These are phyloP conservation scores for Podaxis sp. DNA, from an alignment of 768 basidiomycete genomes.

Conservation along the genomic window DNA sequence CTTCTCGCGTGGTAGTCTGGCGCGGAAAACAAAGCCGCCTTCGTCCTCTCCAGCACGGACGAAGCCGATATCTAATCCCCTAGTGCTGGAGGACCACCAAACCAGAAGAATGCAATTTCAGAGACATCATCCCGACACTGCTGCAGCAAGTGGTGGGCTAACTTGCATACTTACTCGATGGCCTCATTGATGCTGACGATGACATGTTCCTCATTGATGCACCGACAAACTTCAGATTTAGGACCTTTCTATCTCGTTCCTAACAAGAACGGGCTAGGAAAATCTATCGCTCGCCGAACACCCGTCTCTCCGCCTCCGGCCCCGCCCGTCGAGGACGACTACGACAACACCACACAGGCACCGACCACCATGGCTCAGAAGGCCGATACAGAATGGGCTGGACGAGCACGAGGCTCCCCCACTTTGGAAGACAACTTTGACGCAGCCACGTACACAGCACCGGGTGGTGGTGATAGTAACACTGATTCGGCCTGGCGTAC, in stretches of 20 bases:
- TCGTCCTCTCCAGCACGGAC: slow-evolving; percentile 13
- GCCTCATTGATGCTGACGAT: neutral
- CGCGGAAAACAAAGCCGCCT: slow-evolving; percentile 7
- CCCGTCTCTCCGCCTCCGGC: slow-evolving; percentile 32
- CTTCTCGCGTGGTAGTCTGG: neutral
- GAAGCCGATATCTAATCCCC: slow-evolving; percentile 8
- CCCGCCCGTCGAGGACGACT: slow-evolving; percentile 33
- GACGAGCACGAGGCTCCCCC: slow-evolving; percentile 13
- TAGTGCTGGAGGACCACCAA: slow-evolving; percentile 5
- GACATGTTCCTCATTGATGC: neutral
- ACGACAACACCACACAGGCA: slow-evolving; percentile 30
- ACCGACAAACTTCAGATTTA: slow-evolving; percentile 22
- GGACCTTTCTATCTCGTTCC: slow-evolving; percentile 36
- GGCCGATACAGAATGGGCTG: slow-evolving; percentile 19
- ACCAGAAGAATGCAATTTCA: slow-evolving; percentile 11
- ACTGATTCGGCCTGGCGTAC: slow-evolving; percentile 6
- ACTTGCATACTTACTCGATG: neutral
- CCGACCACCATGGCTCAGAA: slow-evolving; percentile 23
- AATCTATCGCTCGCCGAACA: slow-evolving; percentile 32
- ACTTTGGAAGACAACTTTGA: slow-evolving; percentile 36
- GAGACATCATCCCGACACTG: slow-evolving; percentile 12
- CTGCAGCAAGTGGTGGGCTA: slow-evolving; percentile 14
- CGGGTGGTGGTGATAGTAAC: slow-evolving; percentile 10
- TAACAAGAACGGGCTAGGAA: slow-evolving; percentile 31
- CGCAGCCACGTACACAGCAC: slow-evolving; percentile 23